Evolutionary conservation across 1,284 basidiomycete genomes (phyloP), one percentile per base, ranked within the genome.

Genomic region (Sanghuangporus baumii): DNA sequence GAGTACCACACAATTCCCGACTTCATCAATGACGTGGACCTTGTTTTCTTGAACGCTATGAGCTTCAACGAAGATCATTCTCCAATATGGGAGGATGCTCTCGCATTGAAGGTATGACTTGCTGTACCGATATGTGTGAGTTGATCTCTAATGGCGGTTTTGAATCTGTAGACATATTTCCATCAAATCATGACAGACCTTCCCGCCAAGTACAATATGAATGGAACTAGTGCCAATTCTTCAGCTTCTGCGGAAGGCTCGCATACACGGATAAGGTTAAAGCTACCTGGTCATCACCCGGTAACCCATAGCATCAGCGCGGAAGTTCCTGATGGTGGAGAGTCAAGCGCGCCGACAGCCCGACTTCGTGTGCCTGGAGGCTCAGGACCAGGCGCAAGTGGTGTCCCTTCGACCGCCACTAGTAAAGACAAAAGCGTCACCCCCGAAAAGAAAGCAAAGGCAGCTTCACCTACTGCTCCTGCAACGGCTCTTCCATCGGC

Each of bases 1-100:
- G 87, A 89, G 67, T 93, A 93, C 68, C 67, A 71, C 36, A 80
- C 80, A 0, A 76, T 85, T 1, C 78, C 82, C 4, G 87, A 91
- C 43, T 94, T 96, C 71, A 89, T 89, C 58, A 83, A 84, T 36
- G 95, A 97, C 67, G 88, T 95, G 6, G 93, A 95, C 70, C 83
- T 94, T 50, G 89, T 97, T 54, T 96, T 95, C 75, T 83, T 85
- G n/a, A 98, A 98, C 72, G 95, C 95, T 2, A 81, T 93, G 73
- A 75, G 81, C 58, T 93, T 91, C 75, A 93, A 93, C 67, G 84
- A 83, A 67, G 91, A 93, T 26, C 81, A 88, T 69, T 90, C 87
- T 23, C 78, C 74, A 60, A 88, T 93, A 43, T 92, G 87, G 86
- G 83, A 90, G 67, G 89, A 91, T 69, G 89, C 90, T 14, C 69